These are phyloP conservation scores for Tolypocladium ovalisporum DNA, from an alignment of 2,329 filamentous ascomycete genomes.

Conservation along the genomic window DNA sequence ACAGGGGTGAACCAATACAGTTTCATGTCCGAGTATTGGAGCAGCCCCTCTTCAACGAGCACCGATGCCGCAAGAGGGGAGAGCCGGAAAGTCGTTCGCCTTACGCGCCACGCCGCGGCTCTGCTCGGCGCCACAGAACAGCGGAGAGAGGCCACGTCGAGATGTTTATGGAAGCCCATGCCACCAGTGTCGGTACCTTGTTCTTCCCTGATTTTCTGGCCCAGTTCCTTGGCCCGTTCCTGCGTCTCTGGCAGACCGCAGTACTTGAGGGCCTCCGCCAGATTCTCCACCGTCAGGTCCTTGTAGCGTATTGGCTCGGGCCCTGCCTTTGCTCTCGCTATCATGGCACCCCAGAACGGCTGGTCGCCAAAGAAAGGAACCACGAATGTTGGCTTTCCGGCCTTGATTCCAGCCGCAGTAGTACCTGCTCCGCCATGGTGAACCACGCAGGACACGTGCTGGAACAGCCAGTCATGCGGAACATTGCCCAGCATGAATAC, in stretches of 20 bases:
- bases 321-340: constrained; percentile 60
- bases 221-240: constrained; percentile 45
- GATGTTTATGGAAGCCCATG: constrained; percentile 59
- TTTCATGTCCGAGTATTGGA: constrained; percentile 63
- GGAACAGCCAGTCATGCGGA: constrained; percentile 84
- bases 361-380: constrained; percentile 85
- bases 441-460: constrained; percentile 69
- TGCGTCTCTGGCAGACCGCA: constrained; percentile 50
- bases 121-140: constrained; percentile 59
- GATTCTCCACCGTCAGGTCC: constrained; percentile 51
- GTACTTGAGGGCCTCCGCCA: constrained; percentile 52
- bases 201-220: constrained; percentile 56
- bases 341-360: constrained; percentile 73
- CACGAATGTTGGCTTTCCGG: constrained; percentile 69
- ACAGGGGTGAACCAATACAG: constrained; percentile 47
- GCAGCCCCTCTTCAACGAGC: constrained; percentile 50
- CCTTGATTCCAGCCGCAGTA: constrained; percentile 74
- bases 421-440: constrained; percentile 86
- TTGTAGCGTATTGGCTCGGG: constrained; percentile 60
- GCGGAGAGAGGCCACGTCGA: constrained; percentile 54
- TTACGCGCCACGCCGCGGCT: constrained; percentile 65
- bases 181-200: constrained; percentile 51
- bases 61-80: constrained; percentile 64
- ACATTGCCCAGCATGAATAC: constrained; percentile 78
- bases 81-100: constrained; percentile 53